A percentile compares a stretch with the other conserved stretches of the same genome.
Evolutionary conservation across 2,329 filamentous ascomycete genomes (phyloP).

Genomic region (Dothideomycetes sp.): DNA sequence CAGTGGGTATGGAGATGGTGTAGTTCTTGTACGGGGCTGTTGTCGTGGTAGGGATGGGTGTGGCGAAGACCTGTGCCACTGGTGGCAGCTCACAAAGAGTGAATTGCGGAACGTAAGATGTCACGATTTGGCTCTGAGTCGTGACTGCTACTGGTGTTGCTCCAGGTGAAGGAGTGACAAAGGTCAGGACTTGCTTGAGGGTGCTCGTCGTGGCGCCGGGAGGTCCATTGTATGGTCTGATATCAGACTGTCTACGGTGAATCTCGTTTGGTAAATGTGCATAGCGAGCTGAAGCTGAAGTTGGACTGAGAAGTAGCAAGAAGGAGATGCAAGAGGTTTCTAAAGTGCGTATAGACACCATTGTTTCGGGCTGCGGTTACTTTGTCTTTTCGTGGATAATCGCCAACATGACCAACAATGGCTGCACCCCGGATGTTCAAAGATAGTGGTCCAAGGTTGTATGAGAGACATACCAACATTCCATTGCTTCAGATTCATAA

Average conservation of each 20-base stretch:
- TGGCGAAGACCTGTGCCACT: conserved; percentile 21
- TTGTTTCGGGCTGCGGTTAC: background rate
- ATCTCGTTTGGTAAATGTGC: background rate
- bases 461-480: background rate
- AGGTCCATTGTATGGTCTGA: conserved; percentile 21
- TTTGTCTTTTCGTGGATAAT: background rate
- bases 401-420: background rate
- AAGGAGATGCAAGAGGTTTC: background rate
- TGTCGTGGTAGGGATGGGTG: conserved; percentile 15
- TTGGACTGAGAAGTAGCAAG: background rate
- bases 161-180: conserved; percentile 31
- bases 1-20: conserved; percentile 20
- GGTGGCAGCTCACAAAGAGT: conserved; percentile 31
- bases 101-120: conserved; percentile 29
- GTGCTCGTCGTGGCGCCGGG: conserved; percentile 44
- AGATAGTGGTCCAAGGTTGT: background rate
- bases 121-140: conserved; percentile 31
- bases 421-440: background rate
- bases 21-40: conserved; percentile 27
- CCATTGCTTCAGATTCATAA: background rate
- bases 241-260: conserved; percentile 39
- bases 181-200: conserved; percentile 20
- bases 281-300: background rate
- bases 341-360: background rate
- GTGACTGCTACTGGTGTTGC: conserved; percentile 30